A percentile compares a stretch with the other conserved stretches of the same genome.
phyloP scores from a whole-genome alignment of 345 rosid species.

The Ricinus communis region DNA sequence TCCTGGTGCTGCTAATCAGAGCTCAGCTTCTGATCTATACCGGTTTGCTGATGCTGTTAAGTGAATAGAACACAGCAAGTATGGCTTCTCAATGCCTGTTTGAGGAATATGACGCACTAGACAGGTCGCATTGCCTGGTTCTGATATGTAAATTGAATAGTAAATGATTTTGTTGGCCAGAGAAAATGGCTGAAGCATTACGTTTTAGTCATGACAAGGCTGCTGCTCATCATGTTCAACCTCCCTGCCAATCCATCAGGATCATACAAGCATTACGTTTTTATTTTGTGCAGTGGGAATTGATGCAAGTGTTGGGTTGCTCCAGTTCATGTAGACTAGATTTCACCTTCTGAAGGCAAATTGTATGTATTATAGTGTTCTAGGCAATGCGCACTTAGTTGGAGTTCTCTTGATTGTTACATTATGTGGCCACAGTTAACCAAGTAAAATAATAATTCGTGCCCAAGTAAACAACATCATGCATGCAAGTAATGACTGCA shows the following conservation, averaged over 20 bases:
- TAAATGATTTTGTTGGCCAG: background rate
- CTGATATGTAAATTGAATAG: constrained; percentile 6
- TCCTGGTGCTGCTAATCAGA: constrained; percentile 22
- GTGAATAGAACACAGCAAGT: background rate
- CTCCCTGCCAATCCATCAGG: background rate
- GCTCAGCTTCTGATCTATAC: constrained; percentile 35
- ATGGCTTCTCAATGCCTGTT: background rate
- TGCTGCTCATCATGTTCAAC: constrained; percentile 4
- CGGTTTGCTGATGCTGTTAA: constrained; percentile 31
- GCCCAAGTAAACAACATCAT: no score
- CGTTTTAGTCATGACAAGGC: background rate
- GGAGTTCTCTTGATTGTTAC: no score
- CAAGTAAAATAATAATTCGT: no score
- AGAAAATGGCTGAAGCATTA: background rate
- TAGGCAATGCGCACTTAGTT: no score
- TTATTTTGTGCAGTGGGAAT: no score
- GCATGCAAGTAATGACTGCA: no score
- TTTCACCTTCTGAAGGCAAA: no score
- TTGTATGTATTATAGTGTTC: no score
- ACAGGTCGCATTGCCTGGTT: background rate
- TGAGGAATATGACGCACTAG: background rate
- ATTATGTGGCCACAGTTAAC: no score
- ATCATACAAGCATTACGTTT: no score
- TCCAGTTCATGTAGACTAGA: no score
- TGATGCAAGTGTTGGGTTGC: no score